These are phyloP conservation scores for Scutellaria baicalensis DNA, from an alignment of 257 asterid genomes.

Conservation along the genomic window DNA sequence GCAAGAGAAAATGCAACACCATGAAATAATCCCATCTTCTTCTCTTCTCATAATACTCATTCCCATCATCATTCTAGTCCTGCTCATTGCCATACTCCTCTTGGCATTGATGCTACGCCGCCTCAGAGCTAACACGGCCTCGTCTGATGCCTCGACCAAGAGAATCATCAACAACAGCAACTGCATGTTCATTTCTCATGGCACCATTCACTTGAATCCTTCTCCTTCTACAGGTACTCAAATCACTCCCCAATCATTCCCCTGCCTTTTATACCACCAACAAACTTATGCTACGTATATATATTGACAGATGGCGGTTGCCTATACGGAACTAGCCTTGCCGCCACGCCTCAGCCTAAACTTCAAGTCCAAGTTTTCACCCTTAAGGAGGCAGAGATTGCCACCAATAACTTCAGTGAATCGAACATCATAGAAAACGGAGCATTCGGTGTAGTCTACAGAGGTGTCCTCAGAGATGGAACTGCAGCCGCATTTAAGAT, in stretches of 20 bases:
- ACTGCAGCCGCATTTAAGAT: constrained; percentile 59
- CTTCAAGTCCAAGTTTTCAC: constrained; percentile 58
- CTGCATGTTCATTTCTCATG: constrained; percentile 55
- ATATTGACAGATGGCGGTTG: constrained; percentile 41
- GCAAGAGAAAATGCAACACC: constrained; percentile 13
- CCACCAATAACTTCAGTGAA: constrained; percentile 53
- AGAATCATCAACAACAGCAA: constrained; percentile 25
- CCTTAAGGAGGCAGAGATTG: constrained; percentile 52
- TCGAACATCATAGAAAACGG: constrained; percentile 41
- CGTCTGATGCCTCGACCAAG: not conserved
- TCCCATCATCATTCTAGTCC: constrained; percentile 44
- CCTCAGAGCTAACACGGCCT: constrained; percentile 16
- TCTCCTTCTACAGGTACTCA: constrained; percentile 48
- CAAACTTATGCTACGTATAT: not conserved
- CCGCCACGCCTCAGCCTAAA: constrained; percentile 18
- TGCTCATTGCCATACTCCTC: constrained; percentile 47
- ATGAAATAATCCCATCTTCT: constrained; percentile 39
- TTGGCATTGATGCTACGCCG: constrained; percentile 54
- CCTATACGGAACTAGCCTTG: constrained; percentile 35
- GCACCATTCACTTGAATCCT: constrained; percentile 37
- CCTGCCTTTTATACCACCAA: not conserved
- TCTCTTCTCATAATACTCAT: constrained; percentile 47
- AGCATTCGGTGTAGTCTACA: constrained; percentile 41
- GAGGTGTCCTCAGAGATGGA: constrained; percentile 54
- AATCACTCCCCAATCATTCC: not conserved